A percentile compares a stretch with the other conserved stretches of the same genome.
phyloP scores from a whole-genome alignment of 2,329 filamentous ascomycete genomes.

The Talaromyces funiculosus region DNA sequence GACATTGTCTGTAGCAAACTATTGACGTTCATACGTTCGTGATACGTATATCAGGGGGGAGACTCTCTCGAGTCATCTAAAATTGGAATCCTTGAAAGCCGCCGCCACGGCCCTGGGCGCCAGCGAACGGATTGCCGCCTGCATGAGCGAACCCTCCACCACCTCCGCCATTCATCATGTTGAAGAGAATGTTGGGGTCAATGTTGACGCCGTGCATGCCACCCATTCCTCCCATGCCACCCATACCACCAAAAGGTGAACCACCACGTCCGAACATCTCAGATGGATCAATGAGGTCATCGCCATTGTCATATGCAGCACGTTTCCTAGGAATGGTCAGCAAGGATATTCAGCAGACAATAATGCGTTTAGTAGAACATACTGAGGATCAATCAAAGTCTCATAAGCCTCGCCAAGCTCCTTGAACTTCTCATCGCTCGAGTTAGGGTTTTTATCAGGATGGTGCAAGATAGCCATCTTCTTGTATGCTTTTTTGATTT shows the following conservation, averaged over 20 bases:
- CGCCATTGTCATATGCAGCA: constrained; percentile 83
- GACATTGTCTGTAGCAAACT: neutral
- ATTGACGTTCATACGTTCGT: neutral
- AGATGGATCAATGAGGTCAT: constrained; percentile 79
- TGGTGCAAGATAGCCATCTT: constrained; percentile 92
- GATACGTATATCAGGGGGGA: neutral
- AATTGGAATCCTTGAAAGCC: constrained; percentile 56
- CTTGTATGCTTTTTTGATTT: constrained; percentile 96
- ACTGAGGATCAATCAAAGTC: constrained; percentile 87
- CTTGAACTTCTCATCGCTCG: constrained; percentile 90
- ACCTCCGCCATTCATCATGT: constrained; percentile 66
- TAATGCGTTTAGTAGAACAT: constrained; percentile 39
- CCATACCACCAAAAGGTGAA: constrained; percentile 50
- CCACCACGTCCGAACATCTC: constrained; percentile 73
- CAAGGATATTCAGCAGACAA: constrained; percentile 13
- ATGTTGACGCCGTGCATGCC: constrained; percentile 49
- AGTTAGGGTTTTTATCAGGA: constrained; percentile 88
- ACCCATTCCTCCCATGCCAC: constrained; percentile 39
- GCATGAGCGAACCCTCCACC: constrained; percentile 47
- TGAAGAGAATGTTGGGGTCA: constrained; percentile 72
- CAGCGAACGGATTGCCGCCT: constrained; percentile 41
- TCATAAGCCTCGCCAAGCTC: constrained; percentile 97
- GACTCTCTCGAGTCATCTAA: constrained; percentile 22
- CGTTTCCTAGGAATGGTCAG: constrained; percentile 58
- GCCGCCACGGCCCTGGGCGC: constrained; percentile 37